Evolutionary conservation across 2,329 filamentous ascomycete species (phyloP).

Genomic region (Colletotrichum tropicale): DNA sequence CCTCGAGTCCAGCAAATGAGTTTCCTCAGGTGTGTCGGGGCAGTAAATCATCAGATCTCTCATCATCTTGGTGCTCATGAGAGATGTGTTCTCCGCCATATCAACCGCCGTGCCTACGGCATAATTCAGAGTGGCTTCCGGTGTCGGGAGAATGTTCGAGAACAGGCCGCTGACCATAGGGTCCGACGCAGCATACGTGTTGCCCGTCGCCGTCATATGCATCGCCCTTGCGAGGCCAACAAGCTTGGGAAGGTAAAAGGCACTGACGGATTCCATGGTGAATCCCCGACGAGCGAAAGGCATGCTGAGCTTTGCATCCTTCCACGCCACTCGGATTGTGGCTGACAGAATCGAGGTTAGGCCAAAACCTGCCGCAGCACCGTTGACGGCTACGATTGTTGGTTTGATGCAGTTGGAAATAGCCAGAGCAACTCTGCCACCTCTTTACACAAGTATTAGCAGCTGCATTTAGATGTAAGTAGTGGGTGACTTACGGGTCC

Average conservation of each 20-base stretch:
- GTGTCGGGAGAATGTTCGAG: neutral
- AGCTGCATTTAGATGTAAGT: too few relatives aligned
- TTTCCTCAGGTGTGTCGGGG: neutral
- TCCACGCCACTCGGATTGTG: conserved; percentile 6
- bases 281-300: conserved; percentile 20
- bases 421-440: neutral
- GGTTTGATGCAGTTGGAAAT: conserved; percentile 22
- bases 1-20: neutral
- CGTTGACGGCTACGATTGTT: conserved; percentile 22
- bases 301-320: conserved; percentile 16
- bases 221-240: conserved; percentile 15
- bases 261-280: conserved; percentile 20
- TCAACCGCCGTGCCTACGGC: neutral
- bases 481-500: neutral
- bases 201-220: conserved; percentile 17
- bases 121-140: neutral
- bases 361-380: conserved; percentile 18
- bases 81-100: conserved; percentile 2
- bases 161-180: conserved; percentile 6
- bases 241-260: conserved; percentile 21
- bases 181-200: neutral
- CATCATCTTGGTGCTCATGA: conserved; percentile 18
- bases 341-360: conserved; percentile 18
- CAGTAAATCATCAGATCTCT: conserved; percentile 14
- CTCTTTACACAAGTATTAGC: conserved; percentile 24